Percentiles rank a stretch among this genome's conserved stretches.
phyloP scores from a whole-genome alignment of 805 yeast species.

The Candida parachauliodes region DNA sequence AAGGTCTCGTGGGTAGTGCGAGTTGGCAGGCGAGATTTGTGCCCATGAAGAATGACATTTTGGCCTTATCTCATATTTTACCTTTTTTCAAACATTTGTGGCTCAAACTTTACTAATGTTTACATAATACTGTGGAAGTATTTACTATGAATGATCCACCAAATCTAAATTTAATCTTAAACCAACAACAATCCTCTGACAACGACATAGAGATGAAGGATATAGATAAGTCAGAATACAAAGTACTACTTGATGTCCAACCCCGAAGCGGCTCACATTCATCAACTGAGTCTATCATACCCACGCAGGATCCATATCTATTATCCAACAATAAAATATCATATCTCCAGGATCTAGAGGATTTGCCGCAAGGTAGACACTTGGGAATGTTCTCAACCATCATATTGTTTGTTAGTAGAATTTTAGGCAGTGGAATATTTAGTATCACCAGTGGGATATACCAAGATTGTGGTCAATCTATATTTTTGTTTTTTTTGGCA shows the following conservation, averaged over 20 bases:
- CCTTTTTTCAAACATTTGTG: too few species aligned
- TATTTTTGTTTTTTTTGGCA: conserved; percentile 52
- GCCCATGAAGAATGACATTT: too few species aligned
- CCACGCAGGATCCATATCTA: conserved; percentile 6
- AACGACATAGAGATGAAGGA: conserved; percentile 10
- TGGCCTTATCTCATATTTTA: too few species aligned
- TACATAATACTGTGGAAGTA: too few species aligned
- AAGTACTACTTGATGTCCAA: conserved; percentile 6
- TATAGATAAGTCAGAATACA: conserved; percentile 10
- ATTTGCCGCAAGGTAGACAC: conserved; percentile 71
- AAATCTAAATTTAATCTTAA: not conserved
- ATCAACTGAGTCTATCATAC: not conserved
- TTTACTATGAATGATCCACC: not conserved
- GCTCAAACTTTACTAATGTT: not conserved
- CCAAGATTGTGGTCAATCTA: conserved; percentile 66
- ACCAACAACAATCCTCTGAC: not conserved
- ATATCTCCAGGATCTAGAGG: conserved; percentile 38
- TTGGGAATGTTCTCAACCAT: conserved; percentile 66
- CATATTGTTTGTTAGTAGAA: conserved; percentile 61
- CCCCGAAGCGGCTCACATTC: not conserved
- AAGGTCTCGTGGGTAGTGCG: too few species aligned
- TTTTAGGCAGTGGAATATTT: conserved; percentile 76
- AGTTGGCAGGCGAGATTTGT: too few species aligned
- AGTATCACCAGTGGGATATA: conserved; percentile 67
- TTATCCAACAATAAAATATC: conserved; percentile 13